phyloP scores from a whole-genome alignment of 1,284 basidiomycete species.

The Tylopilus sp. region DNA sequence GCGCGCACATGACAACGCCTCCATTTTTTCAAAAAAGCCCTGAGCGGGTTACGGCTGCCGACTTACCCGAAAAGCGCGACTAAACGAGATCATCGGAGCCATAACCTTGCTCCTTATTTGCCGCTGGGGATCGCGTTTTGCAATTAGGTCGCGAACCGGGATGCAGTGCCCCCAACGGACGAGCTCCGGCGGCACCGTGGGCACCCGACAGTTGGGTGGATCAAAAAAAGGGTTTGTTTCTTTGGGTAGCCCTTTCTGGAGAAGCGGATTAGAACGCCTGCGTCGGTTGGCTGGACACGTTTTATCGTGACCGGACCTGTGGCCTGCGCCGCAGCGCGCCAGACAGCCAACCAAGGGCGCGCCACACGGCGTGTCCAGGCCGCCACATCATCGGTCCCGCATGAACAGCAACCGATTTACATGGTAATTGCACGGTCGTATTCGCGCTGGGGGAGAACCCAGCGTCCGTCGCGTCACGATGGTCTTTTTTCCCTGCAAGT shows the following conservation, averaged over 20 bases:
- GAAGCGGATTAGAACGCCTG: not conserved
- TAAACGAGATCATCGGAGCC: slow-evolving; percentile 1
- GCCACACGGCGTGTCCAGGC: slow-evolving; percentile 7
- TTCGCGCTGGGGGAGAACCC: not conserved
- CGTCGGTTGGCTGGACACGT: slow-evolving; percentile 25
- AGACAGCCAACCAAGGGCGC: not conserved
- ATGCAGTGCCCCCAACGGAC: slow-evolving; percentile 1
- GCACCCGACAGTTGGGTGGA: not conserved
- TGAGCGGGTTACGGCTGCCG: slow-evolving; percentile 3
- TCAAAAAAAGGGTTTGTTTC: not conserved
- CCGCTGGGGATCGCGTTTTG: not conserved
- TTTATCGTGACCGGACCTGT: slow-evolving; percentile 3
- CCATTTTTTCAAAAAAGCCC: slow-evolving; percentile 19
- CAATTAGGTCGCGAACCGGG: not conserved
- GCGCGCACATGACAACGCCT: slow-evolving; percentile 12
- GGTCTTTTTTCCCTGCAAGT: not conserved
- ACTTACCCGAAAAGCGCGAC: not conserved
- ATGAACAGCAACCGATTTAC: too few relatives aligned
- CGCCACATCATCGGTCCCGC: not conserved
- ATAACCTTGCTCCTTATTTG: slow-evolving; percentile 8
- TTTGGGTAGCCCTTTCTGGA: not conserved
- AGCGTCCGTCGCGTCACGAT: not conserved
- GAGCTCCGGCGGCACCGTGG: slow-evolving; percentile 9
- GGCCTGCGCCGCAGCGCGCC: slow-evolving; percentile 4
- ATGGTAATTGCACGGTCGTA: not conserved